Evolutionary conservation across 176 grass and related monocot species (phyloP), one percentile per base, ranked within the genome.

Genomic region (Stipa capillata): DNA sequence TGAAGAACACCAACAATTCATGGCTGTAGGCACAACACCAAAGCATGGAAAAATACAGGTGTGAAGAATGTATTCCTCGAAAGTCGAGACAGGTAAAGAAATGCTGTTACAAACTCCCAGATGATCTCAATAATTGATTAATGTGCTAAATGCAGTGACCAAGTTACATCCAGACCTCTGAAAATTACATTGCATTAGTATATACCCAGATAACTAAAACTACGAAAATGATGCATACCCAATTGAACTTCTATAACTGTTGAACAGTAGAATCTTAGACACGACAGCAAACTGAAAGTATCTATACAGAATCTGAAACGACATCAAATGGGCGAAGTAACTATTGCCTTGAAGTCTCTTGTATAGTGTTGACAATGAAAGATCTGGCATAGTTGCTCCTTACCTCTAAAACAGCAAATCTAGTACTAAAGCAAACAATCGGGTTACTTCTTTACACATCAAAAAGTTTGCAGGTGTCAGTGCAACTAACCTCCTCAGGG

Each of bases 401-500:
- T 67, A 67, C 53, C 53, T 66, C 47, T 63, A 21, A 67, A 81
- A 18, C 41, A 68, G 57, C 17, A 31, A 65, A 80, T 29, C 15
- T 56, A 51, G 4, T 14, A 61, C 8, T 14, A 77, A 53, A 78
- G 8, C 56, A 55, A 71, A 47, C 8, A 45, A 64, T 54, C 15
- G 0, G 1, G 47, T 16, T 48, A 73, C 13, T 83, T 79, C 8
- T 23, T 65, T 9, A 29, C 29, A 14, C 16, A 49, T 83, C 37
- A 37, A 55, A 48, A 55, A 55, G 11, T 60, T 65, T 65, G 29
- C 48, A 83, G 29, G 69, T 39, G 27, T 7, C 41, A 34, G 33
- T 49, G 33, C 47, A 48, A 86, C 80, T 73, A 71, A 98, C 96
- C 92, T 98, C 92, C 64, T 76, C 59, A 32, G 96, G 96, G 81